Evolutionary conservation across 192 early-diverging fungal genomes (phyloP).

Genomic region (Umbelopsis ramanniana): DNA sequence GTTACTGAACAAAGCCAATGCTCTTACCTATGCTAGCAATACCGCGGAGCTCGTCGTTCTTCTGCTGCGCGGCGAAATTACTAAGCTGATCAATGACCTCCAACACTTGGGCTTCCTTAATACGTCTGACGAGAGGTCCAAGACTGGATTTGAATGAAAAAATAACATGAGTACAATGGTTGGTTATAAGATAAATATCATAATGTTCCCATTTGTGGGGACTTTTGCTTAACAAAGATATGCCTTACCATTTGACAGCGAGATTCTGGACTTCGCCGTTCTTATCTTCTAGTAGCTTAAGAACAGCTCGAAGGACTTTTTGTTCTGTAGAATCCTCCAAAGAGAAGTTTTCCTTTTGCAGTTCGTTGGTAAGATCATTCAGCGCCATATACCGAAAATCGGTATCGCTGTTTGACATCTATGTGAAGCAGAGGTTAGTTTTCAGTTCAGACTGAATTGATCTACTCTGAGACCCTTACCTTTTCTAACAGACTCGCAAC

Average conservation of each 20-base stretch:
- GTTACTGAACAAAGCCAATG: not conserved
- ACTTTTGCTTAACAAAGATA: no score
- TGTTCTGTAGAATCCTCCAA: constrained; percentile 67
- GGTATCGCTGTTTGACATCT: constrained; percentile 70
- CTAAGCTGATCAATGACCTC: constrained; percentile 77
- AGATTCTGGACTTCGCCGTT: constrained; percentile 89
- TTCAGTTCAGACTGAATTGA: not conserved
- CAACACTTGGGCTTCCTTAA: constrained; percentile 67
- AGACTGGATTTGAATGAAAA: constrained; percentile 50
- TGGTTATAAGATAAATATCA: no score
- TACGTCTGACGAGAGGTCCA: constrained; percentile 76
- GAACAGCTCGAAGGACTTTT: constrained; percentile 58
- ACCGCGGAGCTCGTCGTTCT: constrained; percentile 74
- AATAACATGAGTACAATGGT: not conserved
- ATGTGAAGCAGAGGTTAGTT: constrained; percentile 4
- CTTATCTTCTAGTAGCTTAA: constrained; percentile 72
- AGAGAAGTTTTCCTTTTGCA: constrained; percentile 61
- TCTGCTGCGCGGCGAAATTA: constrained; percentile 54
- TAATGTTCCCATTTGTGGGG: no score
- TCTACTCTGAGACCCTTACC: constrained; percentile 44
- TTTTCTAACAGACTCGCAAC: constrained; percentile 73
- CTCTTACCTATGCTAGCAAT: constrained; percentile 80
- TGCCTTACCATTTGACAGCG: constrained; percentile 66
- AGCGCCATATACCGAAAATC: constrained; percentile 90
- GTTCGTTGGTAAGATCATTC: constrained; percentile 76